Base-by-base conservation (phyloP, 2,329 filamentous ascomycete genomes). In the Nigrospora oryzae region DNA sequence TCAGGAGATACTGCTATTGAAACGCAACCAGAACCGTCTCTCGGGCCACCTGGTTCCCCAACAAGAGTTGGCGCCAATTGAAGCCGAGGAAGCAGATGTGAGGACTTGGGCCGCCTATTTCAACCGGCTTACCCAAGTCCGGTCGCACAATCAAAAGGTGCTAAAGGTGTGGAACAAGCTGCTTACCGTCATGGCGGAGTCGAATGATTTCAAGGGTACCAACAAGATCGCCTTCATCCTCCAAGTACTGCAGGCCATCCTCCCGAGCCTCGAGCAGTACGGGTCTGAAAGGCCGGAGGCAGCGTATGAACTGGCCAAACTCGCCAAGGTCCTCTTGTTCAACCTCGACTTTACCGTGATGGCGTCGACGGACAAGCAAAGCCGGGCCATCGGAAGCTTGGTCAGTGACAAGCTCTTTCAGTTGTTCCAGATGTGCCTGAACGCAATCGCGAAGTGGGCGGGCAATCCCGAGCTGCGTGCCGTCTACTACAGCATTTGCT, bases 371-470 rank as follows among this genome's bases (percentile, higher is more conserved):
- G 70, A 78, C 49, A 67, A 67, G 44, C 58, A 69, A 39, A 68
- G 63, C 48, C 61, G 63, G 41, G 67, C 68, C 4, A 70, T 77
- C 45, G 77, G 84, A 33, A 88, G 89, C 60, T 74, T 91, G 23
- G 81, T 93, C 32, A 86, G 89, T 59, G 91, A 97, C 61, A 88
- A 93, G 57, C 74, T 97, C 1, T 90, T 89, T 59, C 86, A 95
- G 58, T 77, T 97, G 4, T 96, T 98, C 72, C 86, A 95, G 50
- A 79, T 89, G 35, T 90, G 87, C 49, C 72, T 96, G 13, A 78
- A 83, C 54, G 88, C 89, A 5, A 84, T 95, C 44, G 80, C 83
- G 51, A 82, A 85, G 49, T 83, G 86, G 58, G 76, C 82, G 2
- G 82, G 84, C 5, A 83, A 79, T 43, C 70, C 86, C 14, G 74